Conservation (phyloP, 2,329 filamentous ascomycete species). For the Chaetomiaceae sp. region DNA sequence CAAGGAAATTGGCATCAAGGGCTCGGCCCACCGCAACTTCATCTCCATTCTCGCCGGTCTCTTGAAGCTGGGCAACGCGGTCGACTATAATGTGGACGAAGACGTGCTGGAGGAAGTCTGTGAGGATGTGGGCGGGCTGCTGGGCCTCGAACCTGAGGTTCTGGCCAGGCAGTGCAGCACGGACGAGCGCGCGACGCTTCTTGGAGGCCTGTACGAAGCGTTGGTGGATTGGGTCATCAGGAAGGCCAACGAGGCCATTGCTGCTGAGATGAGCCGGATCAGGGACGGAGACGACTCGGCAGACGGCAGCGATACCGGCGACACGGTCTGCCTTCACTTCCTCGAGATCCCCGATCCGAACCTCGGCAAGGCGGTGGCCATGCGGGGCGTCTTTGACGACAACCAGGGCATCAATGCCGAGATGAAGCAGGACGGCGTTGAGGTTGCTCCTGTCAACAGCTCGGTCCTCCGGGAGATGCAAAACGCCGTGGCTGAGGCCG, state of each 20-base stretch:
- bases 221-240: slow-evolving; percentile 90
- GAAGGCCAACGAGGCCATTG: slow-evolving; percentile 83
- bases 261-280: slow-evolving; percentile 64
- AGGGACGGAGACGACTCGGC: slow-evolving; percentile 63
- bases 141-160: slow-evolving; percentile 82
- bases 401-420: slow-evolving; percentile 88
- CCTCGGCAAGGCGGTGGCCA: slow-evolving; percentile 80
- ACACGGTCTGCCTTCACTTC: slow-evolving; percentile 85
- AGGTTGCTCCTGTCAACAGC: slow-evolving; percentile 67
- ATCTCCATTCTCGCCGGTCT: slow-evolving; percentile 82
- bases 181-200: slow-evolving; percentile 75
- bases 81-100: slow-evolving; percentile 78
- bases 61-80: slow-evolving; percentile 85
- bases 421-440: slow-evolving; percentile 92
- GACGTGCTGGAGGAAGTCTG: slow-evolving; percentile 82
- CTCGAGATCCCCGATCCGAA: slow-evolving; percentile 77
- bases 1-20: slow-evolving; percentile 92
- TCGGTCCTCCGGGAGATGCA: slow-evolving; percentile 87
- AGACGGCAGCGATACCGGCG: slow-evolving; percentile 63
- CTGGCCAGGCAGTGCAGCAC: slow-evolving; percentile 75
- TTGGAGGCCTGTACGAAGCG: slow-evolving; percentile 86
- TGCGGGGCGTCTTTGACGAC: slow-evolving; percentile 91
- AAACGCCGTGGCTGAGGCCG: slow-evolving; percentile 70
- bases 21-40: slow-evolving; percentile 72
- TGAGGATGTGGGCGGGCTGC: slow-evolving; percentile 80